Percentiles rank a stretch among this genome's conserved stretches.
These are phyloP conservation scores for Paraphoma chrysanthemicola DNA, from an alignment of 2,329 filamentous ascomycete genomes.

Conservation along the genomic window DNA sequence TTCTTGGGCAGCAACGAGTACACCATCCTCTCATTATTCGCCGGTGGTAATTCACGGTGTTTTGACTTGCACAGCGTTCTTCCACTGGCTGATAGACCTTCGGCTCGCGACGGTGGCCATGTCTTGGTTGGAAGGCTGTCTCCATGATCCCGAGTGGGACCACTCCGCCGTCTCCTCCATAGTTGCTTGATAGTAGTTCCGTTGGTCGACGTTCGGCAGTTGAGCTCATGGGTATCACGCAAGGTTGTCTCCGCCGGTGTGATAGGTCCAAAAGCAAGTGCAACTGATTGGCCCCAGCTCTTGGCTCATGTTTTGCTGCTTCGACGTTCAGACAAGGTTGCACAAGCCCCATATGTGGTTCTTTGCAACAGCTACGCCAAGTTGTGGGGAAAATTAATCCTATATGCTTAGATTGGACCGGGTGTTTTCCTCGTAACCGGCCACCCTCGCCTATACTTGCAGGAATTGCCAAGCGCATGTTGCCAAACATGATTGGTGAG, in stretches of 20 bases:
- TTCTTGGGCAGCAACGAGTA: background rate
- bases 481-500: constrained; percentile 2
- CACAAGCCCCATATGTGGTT: constrained; percentile 17
- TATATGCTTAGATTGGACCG: constrained; percentile 13
- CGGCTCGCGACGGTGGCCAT: background rate
- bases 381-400: constrained; percentile 13
- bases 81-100: background rate
- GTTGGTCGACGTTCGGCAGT: background rate
- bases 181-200: background rate
- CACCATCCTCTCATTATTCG: background rate
- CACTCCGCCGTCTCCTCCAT: background rate
- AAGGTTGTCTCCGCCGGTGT: background rate
- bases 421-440: constrained; percentile 1
- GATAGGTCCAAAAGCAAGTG: background rate
- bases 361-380: constrained; percentile 19
- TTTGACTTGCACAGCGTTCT: background rate
- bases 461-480: background rate
- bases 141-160: background rate
- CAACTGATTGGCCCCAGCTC: background rate
- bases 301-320: constrained; percentile 2
- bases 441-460: background rate
- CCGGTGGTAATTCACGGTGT: too few relatives aligned
- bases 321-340: constrained; percentile 14
- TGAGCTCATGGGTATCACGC: background rate
- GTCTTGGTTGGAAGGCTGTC: background rate